Conservation (phyloP, 179 eudicot genomes). For the Gypsophila paniculata region DNA sequence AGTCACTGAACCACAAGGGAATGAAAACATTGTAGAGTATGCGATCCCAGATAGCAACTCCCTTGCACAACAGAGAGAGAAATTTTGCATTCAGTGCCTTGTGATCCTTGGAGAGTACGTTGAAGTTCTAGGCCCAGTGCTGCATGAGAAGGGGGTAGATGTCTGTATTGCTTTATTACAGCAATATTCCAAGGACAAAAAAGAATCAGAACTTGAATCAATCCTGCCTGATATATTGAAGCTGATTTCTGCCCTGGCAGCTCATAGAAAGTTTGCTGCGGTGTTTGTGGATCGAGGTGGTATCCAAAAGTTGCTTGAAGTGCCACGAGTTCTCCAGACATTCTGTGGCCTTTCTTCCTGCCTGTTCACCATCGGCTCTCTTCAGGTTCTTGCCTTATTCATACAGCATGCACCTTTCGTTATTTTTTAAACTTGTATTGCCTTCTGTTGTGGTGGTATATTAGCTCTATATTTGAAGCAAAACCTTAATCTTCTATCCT, state of each 20-base stretch:
- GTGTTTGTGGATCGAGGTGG: slow-evolving; percentile 91
- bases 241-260: slow-evolving; percentile 81
- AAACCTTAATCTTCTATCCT: slow-evolving; percentile 13
- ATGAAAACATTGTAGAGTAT: slow-evolving; percentile 59
- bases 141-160: slow-evolving; percentile 96
- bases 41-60: slow-evolving; percentile 53
- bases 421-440: not conserved
- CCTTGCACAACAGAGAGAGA: slow-evolving; percentile 71
- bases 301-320: slow-evolving; percentile 79
- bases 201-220: slow-evolving; percentile 39
- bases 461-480: not conserved
- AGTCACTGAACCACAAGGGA: slow-evolving; percentile 43
- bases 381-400: slow-evolving; percentile 45
- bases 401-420: not conserved
- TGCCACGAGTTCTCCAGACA: slow-evolving; percentile 66
- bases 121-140: slow-evolving; percentile 91
- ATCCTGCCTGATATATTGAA: slow-evolving; percentile 86
- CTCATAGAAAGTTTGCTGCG: slow-evolving; percentile 90
- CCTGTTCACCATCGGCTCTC: slow-evolving; percentile 89
- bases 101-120: slow-evolving; percentile 86
- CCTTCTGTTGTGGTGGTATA: not conserved
- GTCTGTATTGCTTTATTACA: slow-evolving; percentile 72
- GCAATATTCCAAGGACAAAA: slow-evolving; percentile 50
- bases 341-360: slow-evolving; percentile 87
- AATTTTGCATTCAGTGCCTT: slow-evolving; percentile 86